Base-by-base conservation (phyloP, 2,329 filamentous ascomycete genomes). In the Penicillium psychrosexuale region DNA sequence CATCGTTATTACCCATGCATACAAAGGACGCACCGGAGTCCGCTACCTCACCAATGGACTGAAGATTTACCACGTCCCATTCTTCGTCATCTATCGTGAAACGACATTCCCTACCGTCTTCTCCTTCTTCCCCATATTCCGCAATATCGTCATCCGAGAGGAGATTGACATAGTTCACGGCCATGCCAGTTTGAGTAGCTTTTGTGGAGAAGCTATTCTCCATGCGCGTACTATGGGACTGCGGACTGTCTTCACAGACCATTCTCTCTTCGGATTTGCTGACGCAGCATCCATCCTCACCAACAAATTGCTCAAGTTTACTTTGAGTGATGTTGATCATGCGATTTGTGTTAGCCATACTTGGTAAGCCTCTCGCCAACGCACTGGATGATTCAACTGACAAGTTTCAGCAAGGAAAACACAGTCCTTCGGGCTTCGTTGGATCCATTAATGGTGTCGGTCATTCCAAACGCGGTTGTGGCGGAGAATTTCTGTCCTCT, bases 261-360 rank as follows among this genome's bases (percentile, higher is more conserved):
- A 99, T 74, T 97, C 92, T 38, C 81, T 99, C 3, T 97, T 97
- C 77, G 94, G 94, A 1, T 99, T 99, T 68, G 94, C 93, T 43
- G 95, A 99, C 74, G 92, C 94, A 0, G 91, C 85, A 1, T 97
- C 93, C 62, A 99, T 99, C 60, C 79, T 99, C 56, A 95, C 93
- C 31, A 99, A 99, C 72, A 99, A 99, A 77, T 79, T 99, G 37
- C 81, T 99, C 53, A 99, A 99, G 72, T 99, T 99, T 69, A 93
- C 86, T 0, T 73, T 99, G 61, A 97, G 93, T 71, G 94, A 99
- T 70, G 92, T 99, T 13, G 94, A 97, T 69, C 94, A 99, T 80
- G 92, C 95, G 58, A 96, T 99, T 44, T 99, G 94, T 68, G 94
- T 99, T 66, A 97, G 91, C 75, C 92, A 99, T 78, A 99, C 94